Conservation (phyloP, 2,329 filamentous ascomycete genomes). For the Didymellaceae sp. region DNA sequence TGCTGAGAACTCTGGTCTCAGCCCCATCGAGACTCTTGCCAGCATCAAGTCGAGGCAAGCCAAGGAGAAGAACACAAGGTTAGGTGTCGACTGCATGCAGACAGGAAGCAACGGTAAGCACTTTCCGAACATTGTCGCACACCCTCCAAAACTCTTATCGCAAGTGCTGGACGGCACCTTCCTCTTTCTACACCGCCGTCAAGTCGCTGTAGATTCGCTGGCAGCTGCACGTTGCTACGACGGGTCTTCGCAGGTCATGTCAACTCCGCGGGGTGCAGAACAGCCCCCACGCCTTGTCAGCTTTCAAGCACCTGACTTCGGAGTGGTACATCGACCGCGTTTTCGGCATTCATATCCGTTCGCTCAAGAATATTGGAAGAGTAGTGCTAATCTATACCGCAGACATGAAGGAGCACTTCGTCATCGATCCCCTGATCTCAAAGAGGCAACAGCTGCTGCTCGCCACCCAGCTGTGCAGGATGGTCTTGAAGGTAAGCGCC, state of each 20-base stretch:
- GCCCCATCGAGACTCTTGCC: conserved; percentile 93
- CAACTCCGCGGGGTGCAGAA: background rate
- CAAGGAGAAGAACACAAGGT: conserved; percentile 77
- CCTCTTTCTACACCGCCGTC: conserved; percentile 1
- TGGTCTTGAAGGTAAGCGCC: conserved; percentile 67
- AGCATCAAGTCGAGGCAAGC: conserved; percentile 96
- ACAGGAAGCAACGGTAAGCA: conserved; percentile 80
- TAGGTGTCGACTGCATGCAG: conserved; percentile 98
- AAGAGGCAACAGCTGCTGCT: conserved; percentile 97
- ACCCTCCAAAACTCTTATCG: background rate
- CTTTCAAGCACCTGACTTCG: conserved; percentile 4
- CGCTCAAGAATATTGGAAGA: conserved; percentile 8
- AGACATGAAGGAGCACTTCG: conserved; percentile 98
- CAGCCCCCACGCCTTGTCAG: conserved; percentile 8
- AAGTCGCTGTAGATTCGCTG: background rate
- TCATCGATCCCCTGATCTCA: conserved; percentile 96
- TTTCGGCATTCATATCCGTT: conserved; percentile 11
- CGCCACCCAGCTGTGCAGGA: conserved; percentile 95
- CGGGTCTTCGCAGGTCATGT: background rate
- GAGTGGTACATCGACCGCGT: background rate
- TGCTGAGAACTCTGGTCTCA: conserved; percentile 95
- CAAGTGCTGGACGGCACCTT: conserved; percentile 2
- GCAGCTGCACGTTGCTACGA: background rate
- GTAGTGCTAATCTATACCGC: conserved; percentile 36
- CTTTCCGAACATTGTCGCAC: background rate